A percentile compares a stretch with the other conserved stretches of the same genome.
Conservation (phyloP, 2,329 filamentous ascomycete genomes). For the Colletotrichum salicis region DNA sequence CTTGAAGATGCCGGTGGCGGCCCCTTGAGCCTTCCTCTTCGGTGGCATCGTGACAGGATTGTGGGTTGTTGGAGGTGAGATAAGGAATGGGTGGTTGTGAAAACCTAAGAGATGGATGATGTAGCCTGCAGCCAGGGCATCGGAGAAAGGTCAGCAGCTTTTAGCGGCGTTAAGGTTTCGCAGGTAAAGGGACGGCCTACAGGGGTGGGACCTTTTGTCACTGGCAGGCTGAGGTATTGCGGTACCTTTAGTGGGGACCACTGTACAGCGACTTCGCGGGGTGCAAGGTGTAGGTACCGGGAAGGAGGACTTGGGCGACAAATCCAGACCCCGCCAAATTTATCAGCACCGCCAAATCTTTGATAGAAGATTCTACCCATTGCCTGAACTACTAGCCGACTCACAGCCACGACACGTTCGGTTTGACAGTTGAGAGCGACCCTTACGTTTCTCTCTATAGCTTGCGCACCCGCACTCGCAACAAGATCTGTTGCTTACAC, state of each 20-base stretch:
- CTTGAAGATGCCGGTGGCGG: conserved; percentile 61
- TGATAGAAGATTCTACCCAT: conserved; percentile 20
- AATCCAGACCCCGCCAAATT: conserved; percentile 34
- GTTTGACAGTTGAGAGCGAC: neutral
- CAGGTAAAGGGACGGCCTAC: neutral
- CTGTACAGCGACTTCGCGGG: conserved; percentile 11
- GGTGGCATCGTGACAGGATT: conserved; percentile 65
- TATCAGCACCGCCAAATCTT: conserved; percentile 34
- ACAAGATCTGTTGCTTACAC: neutral
- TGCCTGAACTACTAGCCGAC: neutral
- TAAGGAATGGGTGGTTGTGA: neutral
- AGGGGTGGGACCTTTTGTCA: conserved; percentile 1
- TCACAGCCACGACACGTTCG: neutral
- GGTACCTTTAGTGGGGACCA: conserved; percentile 1
- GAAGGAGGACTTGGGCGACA: conserved; percentile 15
- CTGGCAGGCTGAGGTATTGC: conserved; percentile 2
- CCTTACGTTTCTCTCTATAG: no score
- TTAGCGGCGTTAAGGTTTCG: neutral
- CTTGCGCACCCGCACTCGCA: neutral
- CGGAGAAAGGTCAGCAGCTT: neutral
- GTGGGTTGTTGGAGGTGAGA: neutral
- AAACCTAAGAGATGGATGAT: conserved; percentile 5
- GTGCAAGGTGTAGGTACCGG: conserved; percentile 17
- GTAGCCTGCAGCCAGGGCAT: conserved; percentile 16
- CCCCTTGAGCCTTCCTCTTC: conserved; percentile 73